Evolutionary conservation across 2,329 filamentous ascomycete genomes (phyloP), one percentile per base, ranked within the genome.

Genomic region (Aureobasidium sp.): DNA sequence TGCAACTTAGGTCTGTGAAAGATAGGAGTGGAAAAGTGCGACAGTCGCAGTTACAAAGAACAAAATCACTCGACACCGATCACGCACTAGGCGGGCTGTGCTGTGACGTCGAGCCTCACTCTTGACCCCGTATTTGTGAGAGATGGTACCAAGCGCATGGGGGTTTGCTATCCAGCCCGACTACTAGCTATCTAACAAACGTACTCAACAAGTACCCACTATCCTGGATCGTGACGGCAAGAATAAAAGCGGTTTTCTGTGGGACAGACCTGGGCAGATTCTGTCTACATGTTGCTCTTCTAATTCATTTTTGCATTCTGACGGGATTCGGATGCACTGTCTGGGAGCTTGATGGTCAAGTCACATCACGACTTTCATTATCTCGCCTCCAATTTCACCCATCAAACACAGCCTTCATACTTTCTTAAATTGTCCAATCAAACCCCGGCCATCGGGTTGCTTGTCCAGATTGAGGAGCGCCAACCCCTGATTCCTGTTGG

Each of bases 21-120:
- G 31, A 17, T 39, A 37, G 22, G 37, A 31, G 31, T 41, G 22
- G 11, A 44, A 36, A 39, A 44, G 11, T 31, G 52, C 37, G 17
- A 56, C 22, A 56, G 52, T 56, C 25, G 36, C 34, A 51, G 45
- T 8, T 5, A 47, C 45, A 31, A 34, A 25, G 34, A 52, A 41
- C 51, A 53, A 56, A 56, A 34, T 56, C 52, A 31, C 49, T 52
- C 20, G 49, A 52, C 20, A 52, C 31, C 31, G 49, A 52, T 52
- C 49, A 52, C 45, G 49, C 47, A 34, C 25, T 39, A 34, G 52
- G 52, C 52, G 52, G 52, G 52, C 53, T 57, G 53, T 57, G 53
- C 53, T 56, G 52, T 56, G 52, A 56, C 52, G 52, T 56, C 37
- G 25, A 34, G 15, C 36, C 37, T n/a, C 15, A 36, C 51, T 51